Base-by-base conservation (phyloP, 2,329 filamentous ascomycete species). In the Xylaria sp. region DNA sequence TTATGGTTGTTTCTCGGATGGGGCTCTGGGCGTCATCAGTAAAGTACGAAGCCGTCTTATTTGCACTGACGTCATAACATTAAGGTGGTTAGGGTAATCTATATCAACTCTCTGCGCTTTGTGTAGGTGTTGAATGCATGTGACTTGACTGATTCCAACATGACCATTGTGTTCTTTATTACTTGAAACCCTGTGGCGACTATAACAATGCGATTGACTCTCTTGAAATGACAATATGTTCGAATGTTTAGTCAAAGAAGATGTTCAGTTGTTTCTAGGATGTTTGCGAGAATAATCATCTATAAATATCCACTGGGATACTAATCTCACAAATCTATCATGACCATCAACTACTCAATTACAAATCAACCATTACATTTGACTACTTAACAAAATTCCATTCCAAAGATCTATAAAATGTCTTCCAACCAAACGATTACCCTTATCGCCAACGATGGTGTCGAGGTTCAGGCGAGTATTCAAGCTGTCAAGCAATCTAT, bases 401-500 rank as follows among this genome's bases (percentile, higher is more conserved):
- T 21, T 34, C 36, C 11, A 54, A 11, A 64, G 1, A n/a, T n/a
- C 4, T 7, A 27, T 19, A 54, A 53, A 12, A 69, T 69, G 68
- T 61, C 64, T 59, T 47, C 34, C 7, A 32, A 47, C 32, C 14
- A 30, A 11, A 27, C 59, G 12, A 57, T 48, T 14, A 64, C 62
- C 54, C 53, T 70, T 7, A 9, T 63, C 32, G 48, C 54, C 24
- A 48, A 9, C 1, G 56, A 65, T 34, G 27, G n/a, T 2, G 5
- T 57, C 11, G 55, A 65, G 42, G 7, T 70, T 17, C 55, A 58
- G 11, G 55, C 60, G 6, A 64, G 58, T 39, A 42, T 57, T 4
- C 5, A 21, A 11, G 63, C 69, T 14, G 54, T 64, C 1, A 36
- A 42, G 8, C 42, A 67, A 27, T 56, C 47, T 4, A 5, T 55